phyloP scores from a whole-genome alignment of 164 flowering plant genomes.

The Umbilicus rupestris region DNA sequence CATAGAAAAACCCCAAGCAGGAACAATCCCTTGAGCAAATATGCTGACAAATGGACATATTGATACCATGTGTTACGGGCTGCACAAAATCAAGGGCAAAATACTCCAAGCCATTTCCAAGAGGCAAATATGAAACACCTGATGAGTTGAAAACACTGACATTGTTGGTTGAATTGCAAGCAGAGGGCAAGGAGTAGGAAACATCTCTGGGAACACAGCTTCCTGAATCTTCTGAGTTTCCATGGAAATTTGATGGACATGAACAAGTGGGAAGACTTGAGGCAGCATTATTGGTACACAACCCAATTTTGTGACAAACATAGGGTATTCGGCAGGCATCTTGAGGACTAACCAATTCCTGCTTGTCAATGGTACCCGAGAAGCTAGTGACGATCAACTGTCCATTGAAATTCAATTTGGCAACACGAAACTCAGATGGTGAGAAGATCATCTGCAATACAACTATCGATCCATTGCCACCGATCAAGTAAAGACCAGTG shows the following conservation, averaged over 20 bases:
- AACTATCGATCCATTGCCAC: conserved; percentile 29
- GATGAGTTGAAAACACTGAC: conserved; percentile 20
- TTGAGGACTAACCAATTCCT: conserved; percentile 37
- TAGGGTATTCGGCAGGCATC: conserved; percentile 49
- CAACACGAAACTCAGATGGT: conserved; percentile 36
- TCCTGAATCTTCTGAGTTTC: conserved; percentile 13
- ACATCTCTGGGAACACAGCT: conserved; percentile 41
- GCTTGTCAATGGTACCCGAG: conserved; percentile 16
- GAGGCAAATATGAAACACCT: conserved; percentile 27
- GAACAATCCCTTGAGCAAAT: conserved; percentile 57
- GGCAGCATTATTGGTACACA: conserved; percentile 29
- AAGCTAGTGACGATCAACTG: conserved; percentile 34
- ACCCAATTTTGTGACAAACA: conserved; percentile 49
- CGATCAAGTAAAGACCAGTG: conserved; percentile 51
- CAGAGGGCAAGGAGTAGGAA: conserved; percentile 29
- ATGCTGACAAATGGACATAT: conserved; percentile 39
- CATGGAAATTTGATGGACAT: conserved; percentile 42
- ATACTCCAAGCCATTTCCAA: conserved; percentile 42
- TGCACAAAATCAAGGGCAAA: conserved; percentile 32
- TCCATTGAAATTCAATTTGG: conserved; percentile 40
- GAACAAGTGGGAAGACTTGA: conserved; percentile 34
- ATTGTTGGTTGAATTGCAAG: conserved; percentile 26
- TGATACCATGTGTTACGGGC: conserved; percentile 23
- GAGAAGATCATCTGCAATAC: conserved; percentile 37
- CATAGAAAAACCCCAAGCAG: conserved; percentile 65